phyloP scores from a whole-genome alignment of 371 early-diverging fungal species.

The Coemansia sp. region DNA sequence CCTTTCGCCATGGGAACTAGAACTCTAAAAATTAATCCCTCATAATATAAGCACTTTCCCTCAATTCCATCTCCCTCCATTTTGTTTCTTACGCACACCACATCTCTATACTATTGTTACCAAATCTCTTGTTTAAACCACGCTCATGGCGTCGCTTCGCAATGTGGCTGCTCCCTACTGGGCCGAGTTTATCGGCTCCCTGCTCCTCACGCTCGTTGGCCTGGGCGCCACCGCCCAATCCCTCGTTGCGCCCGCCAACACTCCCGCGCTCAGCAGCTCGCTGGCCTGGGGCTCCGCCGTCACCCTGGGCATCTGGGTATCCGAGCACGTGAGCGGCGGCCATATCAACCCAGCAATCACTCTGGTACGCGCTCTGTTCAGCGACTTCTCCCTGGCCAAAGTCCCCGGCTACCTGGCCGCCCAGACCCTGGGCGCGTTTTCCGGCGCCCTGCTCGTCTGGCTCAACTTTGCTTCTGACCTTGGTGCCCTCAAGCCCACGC shows the following conservation, averaged over 20 bases:
- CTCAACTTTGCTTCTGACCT: constrained; percentile 19
- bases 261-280: constrained; percentile 52
- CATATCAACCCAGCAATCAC: constrained; percentile 80
- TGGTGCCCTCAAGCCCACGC: constrained; percentile 14
- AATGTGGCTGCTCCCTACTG: constrained; percentile 45
- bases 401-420: constrained; percentile 59
- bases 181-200: constrained; percentile 44
- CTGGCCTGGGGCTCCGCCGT: constrained; percentile 57
- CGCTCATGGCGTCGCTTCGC: constrained; percentile 30
- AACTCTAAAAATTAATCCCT: neutral
- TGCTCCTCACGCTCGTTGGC: constrained; percentile 23
- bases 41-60: too few species aligned
- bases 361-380: constrained; percentile 61
- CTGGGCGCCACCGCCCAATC: constrained; percentile 34
- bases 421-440: constrained; percentile 68
- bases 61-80: neutral
- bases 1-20: too few species aligned
- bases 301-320: constrained; percentile 58
- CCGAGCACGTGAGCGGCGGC: constrained; percentile 69
- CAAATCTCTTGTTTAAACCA: neutral
- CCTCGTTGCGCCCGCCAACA: constrained; percentile 3
- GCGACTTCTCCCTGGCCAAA: constrained; percentile 60
- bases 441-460: constrained; percentile 58
- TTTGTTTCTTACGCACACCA: neutral
- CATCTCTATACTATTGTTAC: neutral